Conservation (phyloP, 2,329 filamentous ascomycete species). For the Ophiobolus disseminans region DNA sequence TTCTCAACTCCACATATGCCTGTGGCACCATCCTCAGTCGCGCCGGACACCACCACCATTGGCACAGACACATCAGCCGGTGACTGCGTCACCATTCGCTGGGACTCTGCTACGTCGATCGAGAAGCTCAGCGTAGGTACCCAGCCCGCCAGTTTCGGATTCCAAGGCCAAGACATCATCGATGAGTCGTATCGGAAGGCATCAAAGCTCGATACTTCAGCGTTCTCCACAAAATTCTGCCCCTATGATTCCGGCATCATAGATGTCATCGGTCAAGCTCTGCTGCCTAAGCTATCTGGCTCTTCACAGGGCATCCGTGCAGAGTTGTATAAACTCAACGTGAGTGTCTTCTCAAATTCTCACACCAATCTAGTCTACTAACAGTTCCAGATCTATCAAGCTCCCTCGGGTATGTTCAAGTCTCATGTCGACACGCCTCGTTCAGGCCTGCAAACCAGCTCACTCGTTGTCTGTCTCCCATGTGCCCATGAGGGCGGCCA, state of each 20-base stretch:
- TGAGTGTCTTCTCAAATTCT: constrained; percentile 21
- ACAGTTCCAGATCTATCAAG: constrained; percentile 57
- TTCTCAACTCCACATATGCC: constrained; percentile 3
- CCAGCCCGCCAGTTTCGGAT: constrained; percentile 59
- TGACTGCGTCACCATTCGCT: constrained; percentile 12
- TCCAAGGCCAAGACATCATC: constrained; percentile 54
- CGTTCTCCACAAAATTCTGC: constrained; percentile 60
- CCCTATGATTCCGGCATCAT: constrained; percentile 62
- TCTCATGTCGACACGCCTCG: constrained; percentile 63
- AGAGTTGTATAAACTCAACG: constrained; percentile 66
- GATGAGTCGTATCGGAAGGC: constrained; percentile 64
- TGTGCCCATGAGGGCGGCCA: constrained; percentile 51
- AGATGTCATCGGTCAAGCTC: constrained; percentile 56
- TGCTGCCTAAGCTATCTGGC: constrained; percentile 46
- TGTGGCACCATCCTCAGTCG: neutral
- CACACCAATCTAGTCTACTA: neutral
- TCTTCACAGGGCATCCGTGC: constrained; percentile 51
- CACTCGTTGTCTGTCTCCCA: constrained; percentile 61
- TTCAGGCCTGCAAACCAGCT: constrained; percentile 58
- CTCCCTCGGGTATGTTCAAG: constrained; percentile 59
- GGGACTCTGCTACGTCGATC: constrained; percentile 7
- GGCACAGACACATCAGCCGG: neutral
- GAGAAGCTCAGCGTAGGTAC: constrained; percentile 6
- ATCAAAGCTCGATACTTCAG: constrained; percentile 55
- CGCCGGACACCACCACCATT: neutral